Evolutionary conservation across 2,329 filamentous ascomycete species (phyloP), one percentile per base, ranked within the genome.

Genomic region (Talaromyces sp.): DNA sequence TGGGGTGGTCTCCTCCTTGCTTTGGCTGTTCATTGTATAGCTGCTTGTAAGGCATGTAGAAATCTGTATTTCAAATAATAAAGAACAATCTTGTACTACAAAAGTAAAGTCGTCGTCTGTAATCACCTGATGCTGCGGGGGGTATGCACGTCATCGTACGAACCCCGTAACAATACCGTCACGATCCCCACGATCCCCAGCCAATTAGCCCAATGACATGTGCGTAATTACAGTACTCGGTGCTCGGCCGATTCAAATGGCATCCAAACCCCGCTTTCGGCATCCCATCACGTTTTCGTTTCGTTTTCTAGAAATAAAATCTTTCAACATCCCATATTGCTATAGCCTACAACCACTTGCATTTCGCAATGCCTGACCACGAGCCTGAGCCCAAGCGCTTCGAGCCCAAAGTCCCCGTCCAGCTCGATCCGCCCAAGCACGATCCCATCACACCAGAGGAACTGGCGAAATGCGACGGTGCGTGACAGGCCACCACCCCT

Each of bases 401-500:
- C 62, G 67, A 70, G 13, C 77, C 77, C 53, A 78, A 77, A 60
- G 66, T 71, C 6, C 73, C 75, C 4, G 74, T 79, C 60, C 62
- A 87, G 60, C 85, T 99, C 62, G 82, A 89, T 61, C 88, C 91
- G 41, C 95, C 95, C 14, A 98, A 96, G 78, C 84, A 91, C 71
- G 93, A 97, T 69, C 84, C 85, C 41, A 97, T 99, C 69, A 87
- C 87, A n/a, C 70, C 82, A 1, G 90, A 95, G 61, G 87, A 93
- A 68, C 82, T 99, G 64, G 82, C 88, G 43, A 88, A 89, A 73
- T 91, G 91, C 68, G 86, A 95, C 73, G 95, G 95, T 96, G 81
- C 70, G 86, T 24, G 61, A 50, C n/a, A n/a, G n/a, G n/a, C n/a
- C n/a, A n/a, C n/a, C 56, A 13, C 13, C 13, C 5, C 14, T 17